Evolutionary conservation across 768 basidiomycete species (phyloP).

Genomic region (Rubroboletus satanas): DNA sequence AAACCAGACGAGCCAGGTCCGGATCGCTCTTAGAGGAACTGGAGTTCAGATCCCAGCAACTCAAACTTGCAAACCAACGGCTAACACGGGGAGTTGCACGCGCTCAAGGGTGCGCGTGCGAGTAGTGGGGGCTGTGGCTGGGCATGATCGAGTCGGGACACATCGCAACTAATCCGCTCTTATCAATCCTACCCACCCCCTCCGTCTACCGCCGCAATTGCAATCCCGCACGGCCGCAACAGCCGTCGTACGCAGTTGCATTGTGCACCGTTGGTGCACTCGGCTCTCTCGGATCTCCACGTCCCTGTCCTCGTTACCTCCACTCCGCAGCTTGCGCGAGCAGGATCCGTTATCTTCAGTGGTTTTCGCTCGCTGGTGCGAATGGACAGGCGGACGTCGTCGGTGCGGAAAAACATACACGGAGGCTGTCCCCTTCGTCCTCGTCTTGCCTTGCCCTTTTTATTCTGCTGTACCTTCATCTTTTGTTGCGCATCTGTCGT

Average conservation of each 20-base stretch:
- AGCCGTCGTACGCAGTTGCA: neutral
- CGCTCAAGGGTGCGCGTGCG: slow-evolving; percentile 31
- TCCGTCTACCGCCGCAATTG: neutral
- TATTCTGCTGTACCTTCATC: too few species aligned
- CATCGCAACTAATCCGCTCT: neutral
- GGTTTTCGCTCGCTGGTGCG: slow-evolving; percentile 29
- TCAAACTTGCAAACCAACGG: slow-evolving; percentile 66
- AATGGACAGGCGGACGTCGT: slow-evolving; percentile 2
- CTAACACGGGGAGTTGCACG: slow-evolving; percentile 53
- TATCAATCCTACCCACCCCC: neutral
- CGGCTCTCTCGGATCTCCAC: neutral
- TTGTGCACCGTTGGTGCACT: slow-evolving; percentile 4
- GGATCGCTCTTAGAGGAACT: slow-evolving; percentile 70
- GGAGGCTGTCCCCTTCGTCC: too few species aligned
- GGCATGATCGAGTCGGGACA: neutral
- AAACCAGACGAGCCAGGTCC: neutral
- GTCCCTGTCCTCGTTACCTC: neutral
- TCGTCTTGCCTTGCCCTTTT: too few species aligned
- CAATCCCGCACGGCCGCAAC: neutral
- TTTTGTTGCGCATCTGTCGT: too few species aligned
- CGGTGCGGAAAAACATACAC: too few species aligned
- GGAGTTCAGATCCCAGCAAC: slow-evolving; percentile 82
- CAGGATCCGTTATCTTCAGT: slow-evolving; percentile 20
- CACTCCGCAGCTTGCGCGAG: slow-evolving; percentile 14
- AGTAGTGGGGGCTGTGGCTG: neutral